A percentile compares a stretch with the other conserved stretches of the same genome.
phyloP scores from a whole-genome alignment of 192 early-diverging fungal species.

The Rhizoclosmatium globosum region DNA sequence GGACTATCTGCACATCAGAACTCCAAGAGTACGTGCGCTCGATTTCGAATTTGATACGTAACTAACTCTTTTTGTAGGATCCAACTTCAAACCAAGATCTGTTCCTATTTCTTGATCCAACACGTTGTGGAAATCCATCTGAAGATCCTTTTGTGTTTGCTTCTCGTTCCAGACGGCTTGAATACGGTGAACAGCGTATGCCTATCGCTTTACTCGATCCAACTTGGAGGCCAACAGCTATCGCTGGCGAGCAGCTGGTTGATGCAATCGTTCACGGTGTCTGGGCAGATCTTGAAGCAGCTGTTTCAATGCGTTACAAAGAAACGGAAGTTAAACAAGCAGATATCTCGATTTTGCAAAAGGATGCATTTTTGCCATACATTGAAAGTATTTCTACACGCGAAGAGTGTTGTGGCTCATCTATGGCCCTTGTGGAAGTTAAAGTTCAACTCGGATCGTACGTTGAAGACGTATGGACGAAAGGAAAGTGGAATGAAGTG shows the following conservation, averaged over 20 bases:
- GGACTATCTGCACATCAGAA: slow-evolving; percentile 46
- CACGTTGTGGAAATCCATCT: slow-evolving; percentile 30
- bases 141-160: slow-evolving; percentile 55
- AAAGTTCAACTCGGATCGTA: slow-evolving; percentile 33
- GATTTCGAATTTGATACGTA: neutral
- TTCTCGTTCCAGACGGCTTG: slow-evolving; percentile 31
- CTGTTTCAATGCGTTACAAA: neutral
- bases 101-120: slow-evolving; percentile 54
- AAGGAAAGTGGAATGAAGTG: slow-evolving; percentile 44
- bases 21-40: neutral
- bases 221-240: slow-evolving; percentile 44
- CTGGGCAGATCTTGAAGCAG: neutral
- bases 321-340: neutral
- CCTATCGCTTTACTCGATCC: slow-evolving; percentile 43
- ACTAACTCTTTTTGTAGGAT: neutral
- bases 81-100: slow-evolving; percentile 10
- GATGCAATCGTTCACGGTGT: slow-evolving; percentile 11
- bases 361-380: neutral
- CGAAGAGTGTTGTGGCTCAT: neutral
- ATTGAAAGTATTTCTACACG: neutral
- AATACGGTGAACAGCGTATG: slow-evolving; percentile 41
- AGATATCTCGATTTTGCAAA: neutral
- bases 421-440: slow-evolving; percentile 13
- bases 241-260: slow-evolving; percentile 38
- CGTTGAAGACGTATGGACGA: slow-evolving; percentile 44